Base-by-base conservation (phyloP, 768 basidiomycete species). In the Tricholoma matsutake region DNA sequence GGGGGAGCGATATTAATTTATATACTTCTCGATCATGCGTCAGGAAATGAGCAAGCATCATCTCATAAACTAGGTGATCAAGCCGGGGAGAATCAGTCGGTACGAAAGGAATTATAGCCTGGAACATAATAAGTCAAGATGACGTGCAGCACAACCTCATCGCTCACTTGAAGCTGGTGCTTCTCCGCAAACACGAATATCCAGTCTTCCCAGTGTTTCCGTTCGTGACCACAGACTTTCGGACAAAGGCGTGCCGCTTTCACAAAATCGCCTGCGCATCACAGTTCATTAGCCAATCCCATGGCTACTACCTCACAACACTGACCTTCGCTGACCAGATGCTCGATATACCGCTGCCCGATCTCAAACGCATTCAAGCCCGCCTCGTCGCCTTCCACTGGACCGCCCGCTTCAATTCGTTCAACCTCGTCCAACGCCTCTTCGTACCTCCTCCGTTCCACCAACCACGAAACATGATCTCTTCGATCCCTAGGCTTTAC, bases 121-220 rank as follows among this genome's bases (percentile, higher is more conserved):
- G 64, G 5, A 34, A 57, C 47, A 61, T 29, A 16, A 56, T 52
- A 43, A 60, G 41, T n/a, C 43, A 47, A 60, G 58, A 52, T 54
- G 52, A 10, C 35, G 54, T 20, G 22, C n/a, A 9, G 8, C 47
- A 3, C 29, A 18, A 32, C 6, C 3, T 18, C 14, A 32, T 32
- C 14, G 11, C 43, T 16, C 61, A 92, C 94, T 73, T 91, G 86
- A 14, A 98, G 76, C 60, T 94, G 87, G 25, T 84, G 81, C 66
- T 88, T 84, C 71, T 94, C 86, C 1, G 90, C 91, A 70, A 96
- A 98, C 13, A 84, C 77, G 67, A 97, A 96, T 68, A 98, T 91
- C 92, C 92, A 97, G 66, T 90, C 86, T 69, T 98, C 96, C 97
- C 97, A 99, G n/a, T 84, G 81, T 67, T 86, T 88, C 10, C 81